Base-by-base conservation (phyloP, 345 rosid species). In the Camelina sativa region DNA sequence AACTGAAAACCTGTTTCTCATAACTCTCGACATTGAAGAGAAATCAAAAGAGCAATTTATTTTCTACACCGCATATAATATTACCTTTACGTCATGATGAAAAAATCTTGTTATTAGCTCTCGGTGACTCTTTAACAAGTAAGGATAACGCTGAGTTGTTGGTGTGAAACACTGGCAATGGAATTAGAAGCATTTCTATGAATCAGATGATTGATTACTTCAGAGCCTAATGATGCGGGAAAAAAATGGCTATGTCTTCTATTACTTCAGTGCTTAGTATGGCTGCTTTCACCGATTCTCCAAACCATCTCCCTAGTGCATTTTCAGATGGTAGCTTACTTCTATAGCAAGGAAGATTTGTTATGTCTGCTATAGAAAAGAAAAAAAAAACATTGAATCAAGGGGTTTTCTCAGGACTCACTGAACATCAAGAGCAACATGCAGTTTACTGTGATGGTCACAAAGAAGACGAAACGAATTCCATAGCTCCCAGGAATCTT, bases 401-500 rank as follows among this genome's bases (percentile, higher is more conserved):
- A 67, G n/a, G 15, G 23, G 54, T 23, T 65, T 71, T 50, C 57
- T 65, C 40, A 63, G 61, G 73, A 72, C 97, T 87, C 63, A 92
- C 96, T 78, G 47, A 80, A 90, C 74, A 79, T 90, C 89, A 77
- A 92, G 89, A 68, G 91, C 96, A 79, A 87, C 65, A 13, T 69
- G 88, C 15, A 92, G 85, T 67, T 84, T 93, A 72, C 80, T 82
- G 76, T 85, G 86, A 85, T 90, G 93, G 66, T 88, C 95, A 81
- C 96, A 92, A 34, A 88, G 86, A 79, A 84, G 83, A 54, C 95
- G 88, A 82, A 92, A 90, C 47, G 89, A 80, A 75, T 90, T 90
- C 98, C 96, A 90, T 25, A 83, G 58, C 73, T 92, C 98, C 98
- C 96, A 92, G 25, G 85, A 84, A 85, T 92, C 98, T 66, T 65